Evolutionary conservation across 2,329 filamentous ascomycete species (phyloP), one percentile per base, ranked within the genome.

Genomic region (Aciculosporium take): DNA sequence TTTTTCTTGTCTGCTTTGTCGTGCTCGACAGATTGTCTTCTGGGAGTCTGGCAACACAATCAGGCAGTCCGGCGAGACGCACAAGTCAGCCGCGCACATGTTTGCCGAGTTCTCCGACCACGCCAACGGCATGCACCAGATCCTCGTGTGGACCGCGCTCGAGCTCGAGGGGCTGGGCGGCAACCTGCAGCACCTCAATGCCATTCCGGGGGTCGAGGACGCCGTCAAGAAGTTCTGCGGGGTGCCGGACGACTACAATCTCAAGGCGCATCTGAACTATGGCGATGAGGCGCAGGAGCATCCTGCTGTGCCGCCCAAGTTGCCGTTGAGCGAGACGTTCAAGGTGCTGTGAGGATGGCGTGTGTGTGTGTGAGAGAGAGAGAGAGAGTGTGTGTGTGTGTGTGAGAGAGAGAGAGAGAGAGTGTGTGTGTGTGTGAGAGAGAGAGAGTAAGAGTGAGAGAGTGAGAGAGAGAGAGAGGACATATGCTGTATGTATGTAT

Each of bases 131-230:
- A 94, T 94, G 78, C 55, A 64, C 56, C 84, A 94, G 68, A 83
- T 75, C 64, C 68, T 76, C 49, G 59, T 86, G 50, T 94, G 87
- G 87, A 80, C 79, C 15, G 83, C 80, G 3, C 76, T 94, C 42
- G 83, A 88, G 65, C 71, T 79, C 45, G 85, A 91, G 59, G 86
- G 87, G 24, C 74, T 93, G 42, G 86, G 86, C 49, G 83, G 81
- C 57, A 94, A 89, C 71, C 72, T 94, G 40, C 87, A 94, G 71
- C 87, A 94, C 68, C 93, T 94, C 71, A 91, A 86, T 72, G 46
- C 46, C n/a, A 49, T 55, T 17, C 86, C 86, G n/a, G 62, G 94
- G 44, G 76, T 93, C 51, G 82, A 94, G 63, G 69, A 71, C 49
- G 76, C 79, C 64, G 80, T 87, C 40, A 65, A 71, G 35, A 67